These are phyloP conservation scores for Osmanthus fragrans DNA, from an alignment of 257 asterid species.

Conservation along the genomic window DNA sequence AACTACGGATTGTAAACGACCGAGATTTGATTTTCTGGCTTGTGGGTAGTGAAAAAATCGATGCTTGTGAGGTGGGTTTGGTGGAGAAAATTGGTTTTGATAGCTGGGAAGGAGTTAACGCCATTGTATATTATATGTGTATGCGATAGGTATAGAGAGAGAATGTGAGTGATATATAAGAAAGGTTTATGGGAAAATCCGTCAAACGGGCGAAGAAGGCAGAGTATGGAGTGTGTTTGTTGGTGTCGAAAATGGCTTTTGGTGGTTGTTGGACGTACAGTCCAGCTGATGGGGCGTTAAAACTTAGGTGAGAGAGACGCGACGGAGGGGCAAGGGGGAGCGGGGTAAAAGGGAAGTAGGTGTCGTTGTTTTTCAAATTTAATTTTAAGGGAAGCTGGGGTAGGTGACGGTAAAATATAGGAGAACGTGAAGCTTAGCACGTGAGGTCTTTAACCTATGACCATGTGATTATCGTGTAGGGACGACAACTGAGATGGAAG, in stretches of 20 bases:
- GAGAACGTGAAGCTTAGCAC: too few relatives aligned
- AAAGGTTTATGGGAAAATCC: constrained; percentile 49
- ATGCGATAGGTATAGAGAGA: neutral
- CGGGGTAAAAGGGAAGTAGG: too few relatives aligned
- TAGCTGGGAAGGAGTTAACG: constrained; percentile 59
- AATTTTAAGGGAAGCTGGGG: too few relatives aligned
- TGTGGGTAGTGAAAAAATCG: constrained; percentile 39
- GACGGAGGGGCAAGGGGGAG: too few relatives aligned
- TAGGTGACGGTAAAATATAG: too few relatives aligned
- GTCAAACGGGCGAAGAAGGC: constrained; percentile 57
- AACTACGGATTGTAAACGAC: constrained; percentile 51
- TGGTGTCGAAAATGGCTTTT: constrained; percentile 21
- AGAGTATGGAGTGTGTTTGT: constrained; percentile 20
- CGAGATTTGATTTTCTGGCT: constrained; percentile 39
- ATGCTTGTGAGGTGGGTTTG: constrained; percentile 48
- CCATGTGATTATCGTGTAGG: too few relatives aligned
- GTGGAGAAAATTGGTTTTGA: constrained; percentile 63
- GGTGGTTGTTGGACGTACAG: constrained; percentile 31
- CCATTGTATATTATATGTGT: constrained; percentile 36
- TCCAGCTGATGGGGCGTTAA: constrained; percentile 19
- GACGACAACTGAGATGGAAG: too few relatives aligned
- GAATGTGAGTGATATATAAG: neutral
- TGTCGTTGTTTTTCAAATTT: too few relatives aligned
- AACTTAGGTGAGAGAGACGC: constrained; percentile 17
- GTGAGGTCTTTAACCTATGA: too few relatives aligned